Base-by-base conservation (phyloP, 2,329 filamentous ascomycete species). In the Aspergillus sclerotialis region DNA sequence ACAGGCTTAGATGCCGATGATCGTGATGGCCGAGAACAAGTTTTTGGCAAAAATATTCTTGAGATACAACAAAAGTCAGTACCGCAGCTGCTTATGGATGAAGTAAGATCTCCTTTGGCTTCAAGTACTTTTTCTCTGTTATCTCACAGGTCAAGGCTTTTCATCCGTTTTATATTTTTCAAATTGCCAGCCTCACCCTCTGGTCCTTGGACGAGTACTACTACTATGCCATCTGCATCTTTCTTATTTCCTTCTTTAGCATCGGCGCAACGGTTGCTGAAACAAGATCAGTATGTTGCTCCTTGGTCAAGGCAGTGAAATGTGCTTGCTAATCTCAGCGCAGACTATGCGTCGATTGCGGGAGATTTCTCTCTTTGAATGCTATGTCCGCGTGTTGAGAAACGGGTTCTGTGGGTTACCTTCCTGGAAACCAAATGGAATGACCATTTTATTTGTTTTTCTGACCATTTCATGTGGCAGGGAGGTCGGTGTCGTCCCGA, bases 181-280 rank as follows among this genome's bases (percentile, higher is more conserved):
- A 98, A 63, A 82, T 96, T 50, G 90, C 89, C 30, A 96, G 92
- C 68, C 69, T 98, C 45, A 64, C 94, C 26, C 76, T 98, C 3
- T 98, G 92, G 92, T 95, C 90, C 7, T 57, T 95, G 47, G 92
- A 98, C 55, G 75, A 93, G 50, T 98, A 98, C 60, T 98, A 95
- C 58, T 98, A 96, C 65, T 98, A 98, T 61, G 92, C 92, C 4
- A 74, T 80, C 11, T 94, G 89, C 57, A 98, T 98, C 49, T 94
- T 98, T 50, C 56, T 90, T 40, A 96, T 98, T 61, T 98, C 93
- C 0, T 75, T 92, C 28, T 84, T 88, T 48, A 96, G 90, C 60
- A 95, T 98, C 50, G 76, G 78, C 4, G 83, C 88, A 2, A 95
- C 92, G 0, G 73, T 98, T 10, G 64, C 95, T 37, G 93, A 98